Conservation (phyloP, 257 asterid genomes). For the Solanum arcanum region DNA sequence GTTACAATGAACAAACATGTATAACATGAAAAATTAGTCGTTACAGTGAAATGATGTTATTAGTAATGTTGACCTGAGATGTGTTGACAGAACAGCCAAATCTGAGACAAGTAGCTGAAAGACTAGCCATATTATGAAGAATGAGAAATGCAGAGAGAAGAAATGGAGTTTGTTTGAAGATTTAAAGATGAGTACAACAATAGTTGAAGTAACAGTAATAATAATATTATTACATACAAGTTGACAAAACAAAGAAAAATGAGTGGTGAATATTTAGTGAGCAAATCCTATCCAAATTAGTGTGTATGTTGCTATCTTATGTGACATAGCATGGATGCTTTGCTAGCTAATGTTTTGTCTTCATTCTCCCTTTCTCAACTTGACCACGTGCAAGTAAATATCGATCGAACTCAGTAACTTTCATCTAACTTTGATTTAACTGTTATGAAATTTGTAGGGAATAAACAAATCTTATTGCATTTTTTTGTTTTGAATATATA, state of each 20-base stretch:
- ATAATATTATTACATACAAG: not conserved
- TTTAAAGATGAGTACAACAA: not conserved
- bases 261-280: not conserved
- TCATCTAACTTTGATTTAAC: not conserved
- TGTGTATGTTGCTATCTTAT: not conserved
- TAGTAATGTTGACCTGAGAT: slow-evolving; percentile 14
- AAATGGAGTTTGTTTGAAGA: not conserved
- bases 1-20: no score
- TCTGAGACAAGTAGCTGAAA: slow-evolving; percentile 39
- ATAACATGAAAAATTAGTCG: no score
- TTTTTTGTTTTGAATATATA: not conserved
- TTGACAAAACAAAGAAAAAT: not conserved
- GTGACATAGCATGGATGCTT: not conserved
- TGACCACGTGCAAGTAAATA: not conserved
- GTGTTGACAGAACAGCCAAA: slow-evolving; percentile 17
- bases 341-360: not conserved
- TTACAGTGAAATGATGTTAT: not conserved
- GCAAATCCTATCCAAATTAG: not conserved
- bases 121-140: slow-evolving; percentile 26
- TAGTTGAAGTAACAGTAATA: not conserved
- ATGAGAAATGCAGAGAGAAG: not conserved
- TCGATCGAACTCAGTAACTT: not conserved
- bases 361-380: not conserved
- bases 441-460: not conserved
- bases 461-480: not conserved